phyloP scores from a whole-genome alignment of 352 stramenopile genomes.

The Thalassiosira oceanica region DNA sequence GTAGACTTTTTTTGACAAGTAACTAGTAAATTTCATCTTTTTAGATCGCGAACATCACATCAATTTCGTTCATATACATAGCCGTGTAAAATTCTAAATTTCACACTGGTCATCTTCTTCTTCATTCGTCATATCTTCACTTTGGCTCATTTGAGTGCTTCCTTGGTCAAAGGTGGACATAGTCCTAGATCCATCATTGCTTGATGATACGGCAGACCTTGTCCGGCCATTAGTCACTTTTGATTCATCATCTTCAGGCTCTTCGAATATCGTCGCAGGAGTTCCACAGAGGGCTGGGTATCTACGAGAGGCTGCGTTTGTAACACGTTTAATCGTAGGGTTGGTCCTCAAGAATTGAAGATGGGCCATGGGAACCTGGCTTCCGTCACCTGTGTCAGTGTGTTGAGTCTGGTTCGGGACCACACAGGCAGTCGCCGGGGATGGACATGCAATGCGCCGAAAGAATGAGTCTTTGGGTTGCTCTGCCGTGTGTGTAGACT shows the following conservation, averaged over 20 bases:
- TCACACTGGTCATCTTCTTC: no score
- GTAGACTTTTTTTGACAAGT: no score
- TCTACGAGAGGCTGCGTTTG: conserved; percentile 24
- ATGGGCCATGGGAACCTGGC: conserved; percentile 59
- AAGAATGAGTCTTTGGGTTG: conserved; percentile 57
- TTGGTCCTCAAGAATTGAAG: conserved; percentile 68
- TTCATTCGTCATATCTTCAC: no score
- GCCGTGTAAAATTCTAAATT: no score
- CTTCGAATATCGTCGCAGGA: conserved; percentile 69
- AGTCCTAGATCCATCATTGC: no score
- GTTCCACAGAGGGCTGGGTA: conserved; percentile 63
- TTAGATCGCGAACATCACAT: no score
- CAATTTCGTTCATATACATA: no score
- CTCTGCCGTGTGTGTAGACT: conserved; percentile 4
- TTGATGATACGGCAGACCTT: no score
- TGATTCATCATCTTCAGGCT: conserved; percentile 53
- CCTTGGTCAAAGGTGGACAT: no score
- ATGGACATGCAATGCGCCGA: conserved; percentile 51
- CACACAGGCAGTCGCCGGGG: neutral
- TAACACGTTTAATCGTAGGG: conserved; percentile 42
- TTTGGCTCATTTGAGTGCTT: no score
- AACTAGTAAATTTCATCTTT: no score
- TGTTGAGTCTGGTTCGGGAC: neutral
- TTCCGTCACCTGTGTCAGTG: conserved; percentile 19
- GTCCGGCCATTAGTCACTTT: no score